A percentile compares a stretch with the other conserved stretches of the same genome.
Evolutionary conservation across 2,329 filamentous ascomycete genomes (phyloP).

Genomic region (Pseudogymnoascus sp.): DNA sequence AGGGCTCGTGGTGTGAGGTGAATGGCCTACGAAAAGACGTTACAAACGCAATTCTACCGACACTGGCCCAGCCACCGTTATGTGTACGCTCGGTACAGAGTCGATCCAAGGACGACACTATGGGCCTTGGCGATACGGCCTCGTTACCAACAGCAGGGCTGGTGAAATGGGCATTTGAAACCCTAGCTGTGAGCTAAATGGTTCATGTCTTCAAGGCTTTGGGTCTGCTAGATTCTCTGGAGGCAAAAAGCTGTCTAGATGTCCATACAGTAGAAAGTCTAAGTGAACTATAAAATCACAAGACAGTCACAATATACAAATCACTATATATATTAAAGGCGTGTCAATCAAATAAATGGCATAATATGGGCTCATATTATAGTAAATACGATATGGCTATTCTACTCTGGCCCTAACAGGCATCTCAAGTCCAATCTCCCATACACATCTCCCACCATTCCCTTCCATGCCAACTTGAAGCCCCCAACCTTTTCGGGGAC

Average conservation of each 20-base stretch:
- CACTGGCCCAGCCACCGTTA: neutral
- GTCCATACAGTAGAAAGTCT: neutral
- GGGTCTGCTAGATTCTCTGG: neutral
- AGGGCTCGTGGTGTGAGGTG: slow-evolving; percentile 42
- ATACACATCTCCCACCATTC: neutral
- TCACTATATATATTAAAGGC: neutral
- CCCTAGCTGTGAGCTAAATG: neutral
- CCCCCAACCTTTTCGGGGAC: neutral
- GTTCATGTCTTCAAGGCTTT: neutral
- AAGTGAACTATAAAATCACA: neutral
- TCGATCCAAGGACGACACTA: neutral
- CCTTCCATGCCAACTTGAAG: neutral
- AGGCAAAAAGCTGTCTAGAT: neutral
- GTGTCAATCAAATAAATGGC: neutral
- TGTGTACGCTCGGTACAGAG: neutral
- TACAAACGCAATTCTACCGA: neutral
- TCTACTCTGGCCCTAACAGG: neutral
- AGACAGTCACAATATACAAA: neutral
- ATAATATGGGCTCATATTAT: neutral
- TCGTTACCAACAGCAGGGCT: neutral
- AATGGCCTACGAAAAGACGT: neutral
- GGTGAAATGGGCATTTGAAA: neutral
- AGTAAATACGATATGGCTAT: neutral
- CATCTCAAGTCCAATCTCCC: neutral
- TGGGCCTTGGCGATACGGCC: neutral